Percentiles rank a stretch among this genome's conserved stretches.
phyloP scores from a whole-genome alignment of 2,329 filamentous ascomycete genomes.

The Neurospora sp. region DNA sequence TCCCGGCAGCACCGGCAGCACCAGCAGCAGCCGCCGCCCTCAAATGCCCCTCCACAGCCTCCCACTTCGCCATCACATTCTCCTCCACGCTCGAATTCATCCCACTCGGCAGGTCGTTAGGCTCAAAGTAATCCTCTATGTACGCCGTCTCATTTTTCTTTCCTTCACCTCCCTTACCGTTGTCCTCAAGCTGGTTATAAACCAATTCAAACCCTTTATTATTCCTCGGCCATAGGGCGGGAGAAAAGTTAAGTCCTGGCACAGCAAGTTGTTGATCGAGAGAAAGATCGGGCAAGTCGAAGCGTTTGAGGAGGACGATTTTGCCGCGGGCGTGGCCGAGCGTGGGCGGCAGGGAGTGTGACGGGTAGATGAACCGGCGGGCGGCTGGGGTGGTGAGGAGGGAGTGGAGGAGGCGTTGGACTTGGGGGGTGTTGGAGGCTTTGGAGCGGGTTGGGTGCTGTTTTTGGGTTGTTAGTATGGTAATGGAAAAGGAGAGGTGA shows the following conservation, averaged over 20 bases:
- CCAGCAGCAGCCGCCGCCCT: constrained; percentile 28
- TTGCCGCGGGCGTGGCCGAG: constrained; percentile 34
- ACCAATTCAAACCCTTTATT: constrained; percentile 27
- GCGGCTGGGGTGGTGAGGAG: constrained; percentile 29
- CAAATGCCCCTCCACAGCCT: constrained; percentile 31
- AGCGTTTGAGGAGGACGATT: constrained; percentile 33
- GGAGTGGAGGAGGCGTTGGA: background rate
- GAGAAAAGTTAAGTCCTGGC: constrained; percentile 37
- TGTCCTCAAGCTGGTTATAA: constrained; percentile 24
- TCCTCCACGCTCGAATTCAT: constrained; percentile 19
- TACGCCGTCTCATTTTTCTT: constrained; percentile 28
- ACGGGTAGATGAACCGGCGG: constrained; percentile 32
- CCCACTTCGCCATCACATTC: constrained; percentile 34
- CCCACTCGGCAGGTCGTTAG: constrained; percentile 19
- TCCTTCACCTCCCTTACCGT: background rate
- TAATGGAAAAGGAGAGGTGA: constrained; percentile 27
- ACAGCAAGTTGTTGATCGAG: constrained; percentile 24
- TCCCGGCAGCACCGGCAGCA: constrained; percentile 13
- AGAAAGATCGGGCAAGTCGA: constrained; percentile 30
- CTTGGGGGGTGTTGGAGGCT: background rate
- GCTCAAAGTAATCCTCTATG: constrained; percentile 40
- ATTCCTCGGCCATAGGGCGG: constrained; percentile 33
- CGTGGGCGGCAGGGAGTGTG: constrained; percentile 37
- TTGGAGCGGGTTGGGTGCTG: background rate
- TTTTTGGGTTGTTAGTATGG: background rate